Evolutionary conservation across 73 alveolate genomes (phyloP), one percentile per base, ranked within the genome.

Genomic region (Blepharisma stoltei): DNA sequence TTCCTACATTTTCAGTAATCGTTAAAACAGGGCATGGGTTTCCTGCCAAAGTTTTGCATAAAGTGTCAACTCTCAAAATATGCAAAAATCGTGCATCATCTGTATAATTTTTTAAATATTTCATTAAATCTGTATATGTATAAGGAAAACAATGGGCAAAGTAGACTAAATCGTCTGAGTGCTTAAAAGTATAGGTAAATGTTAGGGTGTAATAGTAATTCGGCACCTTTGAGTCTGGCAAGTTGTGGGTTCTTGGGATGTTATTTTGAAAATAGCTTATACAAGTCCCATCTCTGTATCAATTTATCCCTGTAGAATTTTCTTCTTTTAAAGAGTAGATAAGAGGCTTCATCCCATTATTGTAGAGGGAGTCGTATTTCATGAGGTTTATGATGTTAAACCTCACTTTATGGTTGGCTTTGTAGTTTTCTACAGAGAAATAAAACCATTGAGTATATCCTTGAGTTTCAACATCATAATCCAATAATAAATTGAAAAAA

Each of bases 131-230:
- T 7, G 97, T 54, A 65, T 86, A 92, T 1, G 98, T 94, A 82
- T 89, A 95, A 6, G 99, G 99, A 79, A 92, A 90, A 82, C 98
- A 90, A 83, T 94, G 90, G 18, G 99, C 99, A 77, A 96, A 96
- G 82, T 83, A 94, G 5, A 96, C 98, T 54, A 89, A 92, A 80
- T 96, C 99, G 75, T 96, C 86, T 70, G 89, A 94, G 70, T 84
- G 84, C 75, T 87, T 77, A 49, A 90, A 94, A 65, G 93, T 90
- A 77, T 92, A 92, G 48, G 92, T 55, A 83, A 96, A 96, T 11
- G 98, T 83, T 38, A 94, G 88, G 6, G 99, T 92, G 81, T 92
- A 94, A 75, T 76, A 92, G 52, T 89, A 77, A 67, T 90, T 84
- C 45, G 76, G 67, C 23, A 81, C 70, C 67, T 80, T 48, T 18